Evolutionary conservation across 495 filamentous ascomycete species (phyloP).

Genomic region (Thermochaetoides thermophila): DNA sequence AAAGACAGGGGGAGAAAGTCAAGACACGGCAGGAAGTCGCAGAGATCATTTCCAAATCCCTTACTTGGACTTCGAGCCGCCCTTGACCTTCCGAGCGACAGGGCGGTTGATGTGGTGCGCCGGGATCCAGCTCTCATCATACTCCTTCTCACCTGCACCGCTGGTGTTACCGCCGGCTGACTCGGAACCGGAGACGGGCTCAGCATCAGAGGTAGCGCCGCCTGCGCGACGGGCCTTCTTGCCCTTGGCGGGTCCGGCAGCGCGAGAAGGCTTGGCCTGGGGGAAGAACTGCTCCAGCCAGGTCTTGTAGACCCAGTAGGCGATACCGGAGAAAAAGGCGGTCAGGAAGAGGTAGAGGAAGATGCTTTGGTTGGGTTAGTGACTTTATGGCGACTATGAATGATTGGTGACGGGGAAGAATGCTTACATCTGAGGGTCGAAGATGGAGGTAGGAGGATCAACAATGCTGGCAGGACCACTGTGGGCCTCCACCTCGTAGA

Average conservation of each 20-base stretch:
- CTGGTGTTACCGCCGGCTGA: conserved; percentile 53
- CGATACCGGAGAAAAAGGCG: conserved; percentile 56
- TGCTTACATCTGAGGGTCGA: conserved; percentile 90
- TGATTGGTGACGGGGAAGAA: conserved; percentile 1
- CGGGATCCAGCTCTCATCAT: conserved; percentile 95
- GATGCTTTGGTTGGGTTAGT: conserved; percentile 39
- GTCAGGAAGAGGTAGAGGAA: conserved; percentile 94
- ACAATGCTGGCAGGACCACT: conserved; percentile 82
- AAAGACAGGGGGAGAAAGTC: too few relatives aligned
- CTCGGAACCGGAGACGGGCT: conserved; percentile 53
- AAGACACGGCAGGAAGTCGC: too few relatives aligned
- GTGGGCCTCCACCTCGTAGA: conserved; percentile 67
- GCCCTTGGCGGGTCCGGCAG: conserved; percentile 37
- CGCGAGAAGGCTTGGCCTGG: conserved; percentile 56
- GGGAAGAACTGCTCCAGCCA: conserved; percentile 96
- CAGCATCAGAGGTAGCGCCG: conserved; percentile 25
- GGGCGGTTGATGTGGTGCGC: conserved; percentile 80
- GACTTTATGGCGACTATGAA: conserved; percentile 13
- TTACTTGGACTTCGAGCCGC: conserved; percentile 44
- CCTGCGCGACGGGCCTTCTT: conserved; percentile 39
- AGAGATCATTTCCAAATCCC: not conserved
- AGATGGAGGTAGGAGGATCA: conserved; percentile 80
- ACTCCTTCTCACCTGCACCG: conserved; percentile 51
- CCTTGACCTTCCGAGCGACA: conserved; percentile 64
- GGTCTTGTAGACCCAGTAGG: conserved; percentile 95